Percentiles rank a stretch among this genome's conserved stretches.
Conservation (phyloP, 805 yeast species). For the Sugiyamaella boreocaroliniensis region DNA sequence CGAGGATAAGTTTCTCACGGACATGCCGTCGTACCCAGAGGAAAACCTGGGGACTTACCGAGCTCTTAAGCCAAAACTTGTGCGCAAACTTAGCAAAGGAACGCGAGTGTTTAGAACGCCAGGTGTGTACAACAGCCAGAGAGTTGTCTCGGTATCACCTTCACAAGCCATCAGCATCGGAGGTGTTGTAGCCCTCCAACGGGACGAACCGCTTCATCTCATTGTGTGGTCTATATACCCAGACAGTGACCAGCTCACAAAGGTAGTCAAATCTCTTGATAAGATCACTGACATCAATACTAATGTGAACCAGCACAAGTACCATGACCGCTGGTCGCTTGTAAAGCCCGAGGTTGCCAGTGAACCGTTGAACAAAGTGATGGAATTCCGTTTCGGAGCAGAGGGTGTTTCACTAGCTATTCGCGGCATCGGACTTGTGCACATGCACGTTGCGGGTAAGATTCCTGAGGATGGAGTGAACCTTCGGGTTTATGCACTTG, state of each 20-base stretch:
- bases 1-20: slow-evolving; percentile 24
- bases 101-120: slow-evolving; percentile 18
- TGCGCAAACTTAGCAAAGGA: slow-evolving; percentile 23
- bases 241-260: slow-evolving; percentile 19
- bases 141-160: slow-evolving; percentile 21
- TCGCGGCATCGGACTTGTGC: slow-evolving; percentile 30
- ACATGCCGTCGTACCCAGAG: slow-evolving; percentile 32
- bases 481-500: slow-evolving; percentile 21
- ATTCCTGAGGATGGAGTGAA: slow-evolving; percentile 26
- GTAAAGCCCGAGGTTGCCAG: slow-evolving; percentile 7
- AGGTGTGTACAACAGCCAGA: slow-evolving; percentile 20
- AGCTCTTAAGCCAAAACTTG: slow-evolving; percentile 13
- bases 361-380: background rate
- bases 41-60: slow-evolving; percentile 18
- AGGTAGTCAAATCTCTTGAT: slow-evolving; percentile 21
- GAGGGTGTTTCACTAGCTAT: slow-evolving; percentile 24
- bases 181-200: slow-evolving; percentile 28
- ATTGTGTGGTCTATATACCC: slow-evolving; percentile 28
- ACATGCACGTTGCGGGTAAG: slow-evolving; percentile 26
- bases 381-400: slow-evolving; percentile 12
- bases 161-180: slow-evolving; percentile 32
- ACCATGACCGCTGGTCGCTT: slow-evolving; percentile 20
- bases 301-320: slow-evolving; percentile 13
- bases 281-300: slow-evolving; percentile 16
- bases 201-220: slow-evolving; percentile 17